Conservation (phyloP, 768 basidiomycete genomes). For the Trametes cubensis region DNA sequence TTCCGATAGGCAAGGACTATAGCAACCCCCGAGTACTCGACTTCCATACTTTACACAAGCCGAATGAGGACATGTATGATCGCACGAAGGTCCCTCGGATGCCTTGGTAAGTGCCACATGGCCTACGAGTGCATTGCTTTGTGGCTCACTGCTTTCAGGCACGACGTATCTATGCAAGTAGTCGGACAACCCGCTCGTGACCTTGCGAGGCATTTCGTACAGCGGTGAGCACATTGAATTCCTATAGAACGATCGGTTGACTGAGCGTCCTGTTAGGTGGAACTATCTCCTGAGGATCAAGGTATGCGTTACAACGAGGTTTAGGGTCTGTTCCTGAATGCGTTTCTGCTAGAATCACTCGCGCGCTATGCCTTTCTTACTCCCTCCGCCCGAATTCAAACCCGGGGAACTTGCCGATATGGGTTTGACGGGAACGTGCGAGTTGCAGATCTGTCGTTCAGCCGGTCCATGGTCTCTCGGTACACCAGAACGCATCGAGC, state of each 20-base stretch:
- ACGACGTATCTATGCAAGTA: slow-evolving; percentile 94
- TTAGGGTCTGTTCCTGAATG: neutral
- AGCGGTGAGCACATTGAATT: slow-evolving; percentile 55
- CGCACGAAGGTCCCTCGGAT: slow-evolving; percentile 86
- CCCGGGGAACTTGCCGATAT: slow-evolving; percentile 74
- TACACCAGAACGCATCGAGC: slow-evolving; percentile 79
- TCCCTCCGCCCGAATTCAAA: slow-evolving; percentile 92
- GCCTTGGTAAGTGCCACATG: slow-evolving; percentile 75
- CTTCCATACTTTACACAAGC: slow-evolving; percentile 85
- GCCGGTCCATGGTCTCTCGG: slow-evolving; percentile 97
- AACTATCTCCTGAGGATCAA: slow-evolving; percentile 93
- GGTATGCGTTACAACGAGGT: slow-evolving; percentile 42
- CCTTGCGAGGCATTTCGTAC: slow-evolving; percentile 90
- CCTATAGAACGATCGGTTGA: neutral
- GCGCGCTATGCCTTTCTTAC: slow-evolving; percentile 88
- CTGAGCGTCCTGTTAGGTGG: slow-evolving; percentile 59
- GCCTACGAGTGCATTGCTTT: neutral
- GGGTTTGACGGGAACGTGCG: slow-evolving; percentile 93
- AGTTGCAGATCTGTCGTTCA: slow-evolving; percentile 94
- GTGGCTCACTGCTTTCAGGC: slow-evolving; percentile 52
- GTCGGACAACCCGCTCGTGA: slow-evolving; percentile 97
- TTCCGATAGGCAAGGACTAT: slow-evolving; percentile 82
- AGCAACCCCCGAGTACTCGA: slow-evolving; percentile 87
- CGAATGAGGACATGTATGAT: slow-evolving; percentile 95
- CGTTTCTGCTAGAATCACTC: slow-evolving; percentile 71